Percentiles rank a stretch among this genome's conserved stretches.
Evolutionary conservation across 768 basidiomycete genomes (phyloP).

Genomic region (Roridomyces roridus): DNA sequence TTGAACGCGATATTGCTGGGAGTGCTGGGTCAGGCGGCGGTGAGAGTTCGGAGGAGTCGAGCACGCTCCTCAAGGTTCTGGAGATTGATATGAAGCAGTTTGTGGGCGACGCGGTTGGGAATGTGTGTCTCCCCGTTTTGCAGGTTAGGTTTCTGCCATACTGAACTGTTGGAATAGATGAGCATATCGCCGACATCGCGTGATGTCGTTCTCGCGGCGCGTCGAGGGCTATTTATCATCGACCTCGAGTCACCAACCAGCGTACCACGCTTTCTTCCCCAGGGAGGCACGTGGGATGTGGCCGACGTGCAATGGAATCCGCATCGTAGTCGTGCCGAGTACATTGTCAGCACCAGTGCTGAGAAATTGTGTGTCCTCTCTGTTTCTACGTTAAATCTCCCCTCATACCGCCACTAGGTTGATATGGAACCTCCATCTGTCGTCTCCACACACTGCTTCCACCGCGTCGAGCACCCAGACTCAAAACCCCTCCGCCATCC

Average conservation of each 20-base stretch:
- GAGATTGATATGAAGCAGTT: conserved; percentile 83
- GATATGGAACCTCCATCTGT: conserved; percentile 91
- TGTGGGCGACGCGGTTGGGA: conserved; percentile 84
- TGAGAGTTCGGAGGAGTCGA: conserved; percentile 55
- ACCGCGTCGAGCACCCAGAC: not conserved
- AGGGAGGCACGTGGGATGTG: conserved; percentile 96
- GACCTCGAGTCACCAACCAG: conserved; percentile 89
- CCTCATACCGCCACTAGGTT: conserved; percentile 50
- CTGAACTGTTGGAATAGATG: conserved; percentile 60
- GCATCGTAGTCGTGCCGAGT: conserved; percentile 74
- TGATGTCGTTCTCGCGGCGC: conserved; percentile 91
- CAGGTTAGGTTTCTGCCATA: not conserved
- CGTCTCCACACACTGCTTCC: conserved; percentile 34
- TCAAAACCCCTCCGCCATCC: conserved; percentile 69
- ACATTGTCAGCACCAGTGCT: conserved; percentile 87
- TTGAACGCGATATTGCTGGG: not conserved
- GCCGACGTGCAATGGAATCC: conserved; percentile 95
- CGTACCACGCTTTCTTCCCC: conserved; percentile 92
- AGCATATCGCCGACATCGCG: conserved; percentile 88
- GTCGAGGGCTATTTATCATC: conserved; percentile 93
- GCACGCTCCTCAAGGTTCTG: conserved; percentile 62
- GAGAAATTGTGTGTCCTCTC: conserved; percentile 75
- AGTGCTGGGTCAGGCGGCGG: not conserved
- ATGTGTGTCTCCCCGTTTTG: conserved; percentile 56
- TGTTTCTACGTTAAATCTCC: not conserved